Evolutionary conservation across 2,329 filamentous ascomycete species (phyloP), one percentile per base, ranked within the genome.

Genomic region (Botrytis cinerea): DNA sequence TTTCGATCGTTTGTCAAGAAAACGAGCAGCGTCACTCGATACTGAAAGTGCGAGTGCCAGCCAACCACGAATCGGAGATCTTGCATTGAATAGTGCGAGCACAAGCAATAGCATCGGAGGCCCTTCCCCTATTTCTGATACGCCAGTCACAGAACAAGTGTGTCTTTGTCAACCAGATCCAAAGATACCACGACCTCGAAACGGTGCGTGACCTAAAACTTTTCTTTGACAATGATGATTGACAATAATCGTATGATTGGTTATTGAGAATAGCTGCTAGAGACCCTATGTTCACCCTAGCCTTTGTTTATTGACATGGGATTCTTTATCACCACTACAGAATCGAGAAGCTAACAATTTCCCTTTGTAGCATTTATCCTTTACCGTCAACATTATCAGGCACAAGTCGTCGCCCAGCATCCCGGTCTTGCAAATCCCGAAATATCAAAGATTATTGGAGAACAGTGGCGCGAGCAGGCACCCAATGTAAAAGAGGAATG

Each of bases 341-440:
- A 63, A 74, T 75, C 77, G 78, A 76, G 77, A 80, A 32, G 51
- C 80, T 76, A 80, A 76, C 77, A 74, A 78, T 62, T 48, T 51
- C 74, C 78, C 82, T 80, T 81, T 81, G 76, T 82, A 99, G 96
- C 95, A 69, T 99, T 99, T 84, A 99, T 99, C 77, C 87, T 99
- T 78, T 99, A 97, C 85, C 94, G 96, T 57, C 95, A 98, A 82
- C 92, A 97, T 82, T 92, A 96, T 79, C 95, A 98, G 83, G 90
- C 92, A 28, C 86, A 89, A 67, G 93, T 98, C 69, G 92, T 95
- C 54, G 87, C 90, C 71, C 88, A 93, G 78, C 89, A 98, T 79
- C 95, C 95, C n/a, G 93, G 94, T 62, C 89, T 98, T 76, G 91
- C 95, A 63, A 98, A 98, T 83, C 95, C 95, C 4, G 94, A 98